These are phyloP conservation scores for Lipomyces mesembrius DNA, from an alignment of 805 yeast species.

Conservation along the genomic window DNA sequence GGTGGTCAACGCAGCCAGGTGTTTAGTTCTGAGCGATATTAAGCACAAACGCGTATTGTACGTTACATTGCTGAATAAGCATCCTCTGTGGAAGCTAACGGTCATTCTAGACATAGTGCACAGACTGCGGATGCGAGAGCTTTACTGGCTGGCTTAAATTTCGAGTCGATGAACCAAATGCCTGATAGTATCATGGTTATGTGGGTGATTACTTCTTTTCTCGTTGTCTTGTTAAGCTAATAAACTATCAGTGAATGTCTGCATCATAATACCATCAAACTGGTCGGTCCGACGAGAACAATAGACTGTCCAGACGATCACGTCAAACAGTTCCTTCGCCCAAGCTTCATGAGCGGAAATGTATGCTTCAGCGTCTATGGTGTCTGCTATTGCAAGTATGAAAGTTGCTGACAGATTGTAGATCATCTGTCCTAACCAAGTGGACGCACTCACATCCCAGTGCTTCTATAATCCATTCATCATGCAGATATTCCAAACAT, in stretches of 20 bases:
- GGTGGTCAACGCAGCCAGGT: conserved; percentile 16
- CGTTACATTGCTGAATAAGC: not conserved
- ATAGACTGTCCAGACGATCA: conserved; percentile 19
- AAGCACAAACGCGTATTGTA: conserved; percentile 6
- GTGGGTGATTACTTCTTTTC: not conserved
- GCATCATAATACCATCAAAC: conserved; percentile 23
- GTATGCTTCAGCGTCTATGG: not conserved
- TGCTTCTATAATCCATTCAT: conserved; percentile 28
- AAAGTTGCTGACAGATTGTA: conserved; percentile 1
- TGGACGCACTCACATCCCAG: conserved; percentile 24
- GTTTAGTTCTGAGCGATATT: conserved; percentile 18
- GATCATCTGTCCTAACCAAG: conserved; percentile 19
- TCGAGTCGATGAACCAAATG: conserved; percentile 23
- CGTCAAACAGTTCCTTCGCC: conserved; percentile 20
- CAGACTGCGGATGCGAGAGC: conserved; percentile 22
- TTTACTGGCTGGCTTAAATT: conserved; percentile 15
- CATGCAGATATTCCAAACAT: conserved; percentile 19
- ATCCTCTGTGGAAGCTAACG: not conserved
- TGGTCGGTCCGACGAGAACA: conserved; percentile 23
- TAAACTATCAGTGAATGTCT: conserved; percentile 13
- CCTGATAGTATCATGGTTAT: conserved; percentile 17
- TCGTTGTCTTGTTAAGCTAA: not conserved
- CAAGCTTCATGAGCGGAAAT: conserved; percentile 30
- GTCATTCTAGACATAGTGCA: not conserved
- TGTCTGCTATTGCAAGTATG: not conserved